phyloP scores from a whole-genome alignment of 495 filamentous ascomycete genomes.

The Penicillium subrubescens region DNA sequence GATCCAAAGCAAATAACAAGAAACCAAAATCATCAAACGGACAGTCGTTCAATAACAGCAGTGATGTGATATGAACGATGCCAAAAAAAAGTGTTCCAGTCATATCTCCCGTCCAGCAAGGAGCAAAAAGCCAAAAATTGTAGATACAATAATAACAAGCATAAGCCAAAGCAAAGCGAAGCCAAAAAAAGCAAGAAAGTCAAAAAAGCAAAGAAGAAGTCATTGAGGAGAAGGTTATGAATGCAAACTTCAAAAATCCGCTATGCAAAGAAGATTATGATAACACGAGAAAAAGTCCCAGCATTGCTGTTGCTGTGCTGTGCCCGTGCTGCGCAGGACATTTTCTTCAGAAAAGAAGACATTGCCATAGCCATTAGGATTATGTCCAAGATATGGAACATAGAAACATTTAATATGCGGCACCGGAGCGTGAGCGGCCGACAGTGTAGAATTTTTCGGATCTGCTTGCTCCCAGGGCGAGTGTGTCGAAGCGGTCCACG shows the following conservation, averaged over 20 bases:
- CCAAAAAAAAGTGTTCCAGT: background rate
- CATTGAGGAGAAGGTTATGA: background rate
- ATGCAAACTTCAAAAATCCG: constrained; percentile 6
- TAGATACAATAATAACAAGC: background rate
- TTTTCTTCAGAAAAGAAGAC: background rate
- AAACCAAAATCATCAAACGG: background rate
- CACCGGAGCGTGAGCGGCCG: constrained; percentile 35
- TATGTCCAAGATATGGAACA: background rate
- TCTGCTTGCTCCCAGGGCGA: constrained; percentile 50
- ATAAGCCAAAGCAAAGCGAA: background rate
- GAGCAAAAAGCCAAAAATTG: background rate
- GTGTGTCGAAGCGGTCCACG: constrained; percentile 69
- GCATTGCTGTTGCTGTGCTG: background rate
- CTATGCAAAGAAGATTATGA: constrained; percentile 15
- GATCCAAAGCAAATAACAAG: background rate
- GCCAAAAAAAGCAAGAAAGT: background rate
- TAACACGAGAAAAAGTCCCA: background rate
- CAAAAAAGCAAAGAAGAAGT: background rate
- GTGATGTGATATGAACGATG: background rate
- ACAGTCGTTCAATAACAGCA: background rate
- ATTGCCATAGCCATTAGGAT: background rate
- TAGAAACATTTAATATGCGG: constrained; percentile 28
- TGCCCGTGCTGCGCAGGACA: background rate
- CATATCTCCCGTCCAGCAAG: constrained; percentile 7
- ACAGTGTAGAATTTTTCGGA: constrained; percentile 45